phyloP scores from a whole-genome alignment of 257 asterid species.

The Craterostigma plantagineum region DNA sequence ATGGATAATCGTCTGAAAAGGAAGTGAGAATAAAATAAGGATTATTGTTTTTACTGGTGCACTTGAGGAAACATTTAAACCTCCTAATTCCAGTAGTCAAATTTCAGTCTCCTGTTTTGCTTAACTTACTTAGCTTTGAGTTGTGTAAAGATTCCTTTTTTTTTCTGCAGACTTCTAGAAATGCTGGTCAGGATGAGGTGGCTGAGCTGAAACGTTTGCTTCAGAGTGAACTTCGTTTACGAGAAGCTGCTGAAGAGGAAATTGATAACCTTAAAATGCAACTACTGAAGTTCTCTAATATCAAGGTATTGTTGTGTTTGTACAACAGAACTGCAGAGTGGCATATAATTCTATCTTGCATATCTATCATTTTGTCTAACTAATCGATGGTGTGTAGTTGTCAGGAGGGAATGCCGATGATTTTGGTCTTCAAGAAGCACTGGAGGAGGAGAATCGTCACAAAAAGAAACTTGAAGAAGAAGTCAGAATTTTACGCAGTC shows the following conservation, averaged over 20 bases:
- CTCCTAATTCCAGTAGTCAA: not conserved
- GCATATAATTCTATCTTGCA: constrained; percentile 11
- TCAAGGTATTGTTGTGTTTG: constrained; percentile 26
- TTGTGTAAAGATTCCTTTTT: constrained; percentile 8
- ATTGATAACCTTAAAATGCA: constrained; percentile 36
- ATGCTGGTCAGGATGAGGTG: constrained; percentile 36
- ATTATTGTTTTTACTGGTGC: not conserved
- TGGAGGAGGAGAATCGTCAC: constrained; percentile 70
- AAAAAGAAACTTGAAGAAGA: constrained; percentile 91
- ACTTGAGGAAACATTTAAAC: no score
- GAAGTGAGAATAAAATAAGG: constrained; percentile 4
- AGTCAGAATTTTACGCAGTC: constrained; percentile 59
- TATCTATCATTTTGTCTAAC: constrained; percentile 14
- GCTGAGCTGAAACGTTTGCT: constrained; percentile 60
- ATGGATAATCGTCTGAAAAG: no score
- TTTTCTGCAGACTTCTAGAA: constrained; percentile 20
- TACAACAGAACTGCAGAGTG: constrained; percentile 6
- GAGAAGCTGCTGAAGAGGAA: constrained; percentile 85
- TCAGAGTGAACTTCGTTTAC: constrained; percentile 46
- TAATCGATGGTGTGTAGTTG: constrained; percentile 17
- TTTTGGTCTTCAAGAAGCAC: constrained; percentile 40
- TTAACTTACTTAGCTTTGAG: not conserved
- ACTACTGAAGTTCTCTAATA: constrained; percentile 28
- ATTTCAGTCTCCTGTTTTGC: not conserved
- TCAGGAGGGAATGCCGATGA: constrained; percentile 45